These are phyloP conservation scores for Haplosporangium sp. DNA, from an alignment of 371 early-diverging fungal genomes.

Conservation along the genomic window DNA sequence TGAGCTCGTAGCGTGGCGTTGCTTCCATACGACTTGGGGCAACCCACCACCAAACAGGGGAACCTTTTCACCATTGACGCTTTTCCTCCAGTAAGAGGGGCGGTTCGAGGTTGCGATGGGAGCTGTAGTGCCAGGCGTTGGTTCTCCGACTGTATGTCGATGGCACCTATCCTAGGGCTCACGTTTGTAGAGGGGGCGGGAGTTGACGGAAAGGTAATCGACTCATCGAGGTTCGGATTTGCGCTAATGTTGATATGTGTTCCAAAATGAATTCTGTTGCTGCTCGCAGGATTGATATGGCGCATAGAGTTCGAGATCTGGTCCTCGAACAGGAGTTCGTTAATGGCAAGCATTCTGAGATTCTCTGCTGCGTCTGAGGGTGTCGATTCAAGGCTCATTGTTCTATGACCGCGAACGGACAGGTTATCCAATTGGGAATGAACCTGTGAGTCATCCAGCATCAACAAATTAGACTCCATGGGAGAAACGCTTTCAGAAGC, in stretches of 20 bases:
- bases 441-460: conserved; percentile 26
- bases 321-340: conserved; percentile 38
- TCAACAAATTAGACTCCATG: conserved; percentile 22
- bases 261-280: conserved; percentile 50
- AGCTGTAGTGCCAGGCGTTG: too few relatives aligned
- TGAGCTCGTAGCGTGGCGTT: conserved; percentile 30
- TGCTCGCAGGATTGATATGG: conserved; percentile 1
- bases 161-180: conserved; percentile 27
- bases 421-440: conserved; percentile 24
- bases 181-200: conserved; percentile 39
- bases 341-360: conserved; percentile 28
- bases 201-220: conserved; percentile 23
- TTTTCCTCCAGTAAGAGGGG: neutral
- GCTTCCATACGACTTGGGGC: conserved; percentile 41
- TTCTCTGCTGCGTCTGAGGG: conserved; percentile 12
- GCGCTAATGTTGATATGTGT: conserved; percentile 51
- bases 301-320: conserved; percentile 24
- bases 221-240: neutral
- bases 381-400: conserved; percentile 12
- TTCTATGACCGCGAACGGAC: conserved; percentile 12
- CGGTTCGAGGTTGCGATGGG: too few relatives aligned
- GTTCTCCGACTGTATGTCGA: neutral
- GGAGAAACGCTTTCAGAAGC: conserved; percentile 30
- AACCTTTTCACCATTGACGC: conserved; percentile 20
- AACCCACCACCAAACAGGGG: conserved; percentile 12